Base-by-base conservation (phyloP, 1,139 yeast species). In the Geotrichum citri-aurantii region DNA sequence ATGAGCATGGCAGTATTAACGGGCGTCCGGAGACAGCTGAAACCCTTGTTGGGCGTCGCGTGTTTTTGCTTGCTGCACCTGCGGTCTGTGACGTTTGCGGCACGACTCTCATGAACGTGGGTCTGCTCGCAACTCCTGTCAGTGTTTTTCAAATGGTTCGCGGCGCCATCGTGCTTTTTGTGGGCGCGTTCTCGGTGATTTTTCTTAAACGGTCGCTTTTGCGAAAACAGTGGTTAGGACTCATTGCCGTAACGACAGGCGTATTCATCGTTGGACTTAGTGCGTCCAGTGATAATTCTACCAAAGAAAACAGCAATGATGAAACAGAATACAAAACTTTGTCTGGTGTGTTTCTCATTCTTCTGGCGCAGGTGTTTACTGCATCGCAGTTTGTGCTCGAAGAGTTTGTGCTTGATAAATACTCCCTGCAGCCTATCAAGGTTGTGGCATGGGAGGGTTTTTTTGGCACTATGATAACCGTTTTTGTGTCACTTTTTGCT, bases 131-230 rank as follows among this genome's bases (percentile, higher is more conserved):
- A 69, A 83, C 85, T 1, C 93, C 95, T 0, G 95, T 88, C n/a
- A 85, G 92, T 1, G 79, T 88, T 50, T 88, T 86, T 71, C 96
- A 88, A 70, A 88, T 88, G 95, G 84, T 87, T 12, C 77, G 95
- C 64, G 95, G 96, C 3, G 81, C 92, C 0, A 75, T 88, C 54
- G 89, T 88, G 49, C 74, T 88, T 50, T 87, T 87, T 74, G 95
- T 88, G 33, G 96, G 92, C 1, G 71, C 84, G 24, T 79, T 87
- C 67, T 84, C 91, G 17, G 85, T 85, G 19, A 40, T 84, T 0
- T 86, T 86, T 66, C 78, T 88, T 64, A 77, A 80, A 57, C 78
- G 82, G 55, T 74, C 70, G 27, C 82, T 88, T 55, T 75, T 84
- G 29, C 78, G 80, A 61, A 71, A 84, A 49, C 93, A 88, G 68